Evolutionary conservation across 306 rosid genomes (phyloP).

Genomic region (Cucurbita moschata): DNA sequence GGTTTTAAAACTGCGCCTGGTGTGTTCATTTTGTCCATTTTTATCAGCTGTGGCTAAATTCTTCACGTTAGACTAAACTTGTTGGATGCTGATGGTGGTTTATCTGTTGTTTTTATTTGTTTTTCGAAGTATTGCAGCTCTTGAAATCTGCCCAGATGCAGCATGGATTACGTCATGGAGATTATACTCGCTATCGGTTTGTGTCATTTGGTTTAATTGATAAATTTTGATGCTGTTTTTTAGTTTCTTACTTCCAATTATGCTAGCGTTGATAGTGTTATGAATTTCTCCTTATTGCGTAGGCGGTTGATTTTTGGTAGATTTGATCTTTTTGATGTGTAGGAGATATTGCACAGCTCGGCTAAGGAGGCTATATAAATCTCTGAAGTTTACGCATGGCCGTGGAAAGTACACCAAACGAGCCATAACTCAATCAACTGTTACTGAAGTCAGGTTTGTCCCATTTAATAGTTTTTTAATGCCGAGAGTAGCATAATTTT

Average conservation of each 20-base stretch:
- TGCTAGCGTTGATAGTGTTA: background rate
- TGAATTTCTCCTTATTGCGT: background rate
- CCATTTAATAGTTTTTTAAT: background rate
- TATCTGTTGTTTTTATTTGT: background rate
- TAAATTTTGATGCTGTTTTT: background rate
- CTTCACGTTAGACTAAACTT: background rate
- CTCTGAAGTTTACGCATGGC: constrained; percentile 94
- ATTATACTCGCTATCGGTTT: constrained; percentile 88
- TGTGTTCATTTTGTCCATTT: background rate
- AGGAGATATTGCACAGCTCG: constrained; percentile 97
- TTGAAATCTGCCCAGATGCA: constrained; percentile 94
- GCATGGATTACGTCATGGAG: constrained; percentile 87
- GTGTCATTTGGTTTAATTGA: background rate
- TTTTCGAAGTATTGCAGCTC: constrained; percentile 60
- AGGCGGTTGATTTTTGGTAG: background rate
- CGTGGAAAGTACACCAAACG: constrained; percentile 74
- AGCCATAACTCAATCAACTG: constrained; percentile 55
- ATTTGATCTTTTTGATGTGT: constrained; percentile 5
- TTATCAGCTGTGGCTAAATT: background rate
- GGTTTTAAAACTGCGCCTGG: background rate
- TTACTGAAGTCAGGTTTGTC: constrained; percentile 76
- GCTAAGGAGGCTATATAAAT: constrained; percentile 80
- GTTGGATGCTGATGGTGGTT: background rate
- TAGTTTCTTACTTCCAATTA: background rate
- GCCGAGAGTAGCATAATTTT: background rate